phyloP scores from a whole-genome alignment of 1,139 yeast genomes.

The Kluyveromyces sp. region DNA sequence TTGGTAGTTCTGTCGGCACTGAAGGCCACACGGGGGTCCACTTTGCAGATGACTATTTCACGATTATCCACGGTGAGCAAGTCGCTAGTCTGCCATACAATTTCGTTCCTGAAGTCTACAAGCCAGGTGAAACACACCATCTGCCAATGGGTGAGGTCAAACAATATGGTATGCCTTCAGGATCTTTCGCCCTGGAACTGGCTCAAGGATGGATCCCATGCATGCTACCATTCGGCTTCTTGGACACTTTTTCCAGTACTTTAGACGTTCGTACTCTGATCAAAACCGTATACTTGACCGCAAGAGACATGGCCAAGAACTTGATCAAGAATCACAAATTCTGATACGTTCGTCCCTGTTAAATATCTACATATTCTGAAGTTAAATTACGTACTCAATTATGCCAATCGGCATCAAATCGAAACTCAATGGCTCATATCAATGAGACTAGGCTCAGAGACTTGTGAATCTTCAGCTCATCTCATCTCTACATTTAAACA shows the following conservation, averaged over 20 bases:
- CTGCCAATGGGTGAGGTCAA: constrained; percentile 63
- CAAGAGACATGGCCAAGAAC: constrained; percentile 65
- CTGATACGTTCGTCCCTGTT: too few relatives aligned
- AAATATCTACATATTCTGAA: too few relatives aligned
- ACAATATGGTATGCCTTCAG: constrained; percentile 81
- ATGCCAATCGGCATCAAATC: too few relatives aligned
- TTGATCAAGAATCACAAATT: constrained; percentile 47
- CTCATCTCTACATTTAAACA: background rate
- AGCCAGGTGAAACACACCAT: constrained; percentile 80
- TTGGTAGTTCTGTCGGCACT: constrained; percentile 85
- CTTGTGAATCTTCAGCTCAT: too few relatives aligned
- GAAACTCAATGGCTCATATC: too few relatives aligned
- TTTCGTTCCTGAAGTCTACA: constrained; percentile 55
- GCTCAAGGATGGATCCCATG: constrained; percentile 99
- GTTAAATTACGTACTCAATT: too few relatives aligned
- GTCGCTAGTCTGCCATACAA: constrained; percentile 61
- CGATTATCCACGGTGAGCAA: constrained; percentile 76
- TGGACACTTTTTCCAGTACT: constrained; percentile 74
- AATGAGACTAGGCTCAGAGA: too few relatives aligned
- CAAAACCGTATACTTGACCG: constrained; percentile 70
- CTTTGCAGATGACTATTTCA: constrained; percentile 93
- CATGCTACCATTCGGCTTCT: constrained; percentile 93
- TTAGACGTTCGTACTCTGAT: constrained; percentile 64
- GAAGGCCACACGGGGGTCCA: constrained; percentile 96
- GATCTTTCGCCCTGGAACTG: constrained; percentile 80